phyloP scores from a whole-genome alignment of 225 moss, liverwort and hornwort species.

The Sphagnum tenellum region DNA sequence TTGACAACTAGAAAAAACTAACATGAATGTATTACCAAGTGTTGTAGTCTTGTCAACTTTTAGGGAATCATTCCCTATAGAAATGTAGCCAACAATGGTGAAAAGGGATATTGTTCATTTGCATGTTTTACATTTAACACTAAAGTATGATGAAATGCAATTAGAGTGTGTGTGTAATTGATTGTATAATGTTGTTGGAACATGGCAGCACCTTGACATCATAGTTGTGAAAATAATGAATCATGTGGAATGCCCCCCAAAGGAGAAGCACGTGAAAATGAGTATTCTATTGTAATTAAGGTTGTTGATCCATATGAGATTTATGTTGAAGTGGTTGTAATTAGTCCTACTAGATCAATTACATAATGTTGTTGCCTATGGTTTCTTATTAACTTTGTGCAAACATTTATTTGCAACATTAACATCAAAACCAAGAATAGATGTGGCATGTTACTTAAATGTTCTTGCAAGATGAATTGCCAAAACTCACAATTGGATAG shows the following conservation, averaged over 20 bases:
- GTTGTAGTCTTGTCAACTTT: too few species aligned
- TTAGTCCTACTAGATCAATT: not conserved
- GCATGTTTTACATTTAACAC: too few species aligned
- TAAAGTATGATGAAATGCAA: too few species aligned
- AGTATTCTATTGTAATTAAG: constrained; percentile 17
- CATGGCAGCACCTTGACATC: constrained; percentile 89
- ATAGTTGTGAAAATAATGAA: constrained; percentile 97
- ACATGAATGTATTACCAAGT: too few species aligned
- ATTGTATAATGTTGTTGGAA: not conserved
- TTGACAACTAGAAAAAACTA: too few species aligned
- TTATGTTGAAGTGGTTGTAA: too few species aligned
- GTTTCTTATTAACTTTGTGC: constrained; percentile 8
- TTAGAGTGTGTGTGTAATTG: too few species aligned
- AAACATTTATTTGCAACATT: constrained; percentile 50
- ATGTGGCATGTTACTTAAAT: constrained; percentile 59
- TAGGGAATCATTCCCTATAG: too few species aligned
- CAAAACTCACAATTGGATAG: constrained; percentile 57
- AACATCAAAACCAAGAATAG: constrained; percentile 48
- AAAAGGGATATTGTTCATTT: too few species aligned
- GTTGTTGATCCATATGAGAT: too few species aligned
- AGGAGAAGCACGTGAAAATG: constrained; percentile 99
- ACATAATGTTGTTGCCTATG: not conserved
- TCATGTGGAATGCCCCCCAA: constrained; percentile 96
- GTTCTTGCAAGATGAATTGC: constrained; percentile 45
- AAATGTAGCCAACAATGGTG: too few species aligned